These are phyloP conservation scores for Rubroboletus pulcherrimus DNA, from an alignment of 768 basidiomycete species.

Conservation along the genomic window DNA sequence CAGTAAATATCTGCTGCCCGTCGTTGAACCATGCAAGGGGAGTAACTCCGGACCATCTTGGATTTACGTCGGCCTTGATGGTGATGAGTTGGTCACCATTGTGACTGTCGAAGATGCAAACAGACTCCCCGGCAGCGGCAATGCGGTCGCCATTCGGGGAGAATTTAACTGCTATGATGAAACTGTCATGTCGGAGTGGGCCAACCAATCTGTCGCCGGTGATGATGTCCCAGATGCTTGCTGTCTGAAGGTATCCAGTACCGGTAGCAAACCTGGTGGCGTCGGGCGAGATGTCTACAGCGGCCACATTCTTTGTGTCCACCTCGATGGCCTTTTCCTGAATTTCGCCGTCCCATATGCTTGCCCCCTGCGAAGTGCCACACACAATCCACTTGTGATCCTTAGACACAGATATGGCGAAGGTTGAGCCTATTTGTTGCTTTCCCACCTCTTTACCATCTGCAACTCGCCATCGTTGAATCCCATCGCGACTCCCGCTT, in stretches of 20 bases:
- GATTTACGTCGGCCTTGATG: not conserved
- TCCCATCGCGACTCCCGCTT: not conserved
- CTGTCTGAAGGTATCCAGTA: not conserved
- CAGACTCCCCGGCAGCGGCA: not conserved
- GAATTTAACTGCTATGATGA: not conserved
- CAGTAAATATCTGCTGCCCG: not conserved
- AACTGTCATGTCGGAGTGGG: not conserved
- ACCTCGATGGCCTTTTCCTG: not conserved
- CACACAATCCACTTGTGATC: slow-evolving; percentile 1
- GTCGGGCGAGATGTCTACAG: not conserved
- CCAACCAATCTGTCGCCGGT: not conserved
- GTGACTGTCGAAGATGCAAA: not conserved
- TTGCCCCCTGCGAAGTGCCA: not conserved
- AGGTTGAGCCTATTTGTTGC: too few relatives aligned
- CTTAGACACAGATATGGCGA: not conserved
- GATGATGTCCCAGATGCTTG: not conserved
- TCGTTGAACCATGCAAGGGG: not conserved
- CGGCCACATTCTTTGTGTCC: not conserved
- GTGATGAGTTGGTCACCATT: not conserved
- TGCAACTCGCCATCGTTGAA: not conserved
- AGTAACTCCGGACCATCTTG: too few relatives aligned
- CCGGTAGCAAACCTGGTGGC: not conserved
- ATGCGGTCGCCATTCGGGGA: not conserved
- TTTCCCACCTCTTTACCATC: not conserved
- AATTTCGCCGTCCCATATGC: not conserved